Evolutionary conservation across 2,329 filamentous ascomycete species (phyloP), one percentile per base, ranked within the genome.

Genomic region (Epichloe aotearoae): DNA sequence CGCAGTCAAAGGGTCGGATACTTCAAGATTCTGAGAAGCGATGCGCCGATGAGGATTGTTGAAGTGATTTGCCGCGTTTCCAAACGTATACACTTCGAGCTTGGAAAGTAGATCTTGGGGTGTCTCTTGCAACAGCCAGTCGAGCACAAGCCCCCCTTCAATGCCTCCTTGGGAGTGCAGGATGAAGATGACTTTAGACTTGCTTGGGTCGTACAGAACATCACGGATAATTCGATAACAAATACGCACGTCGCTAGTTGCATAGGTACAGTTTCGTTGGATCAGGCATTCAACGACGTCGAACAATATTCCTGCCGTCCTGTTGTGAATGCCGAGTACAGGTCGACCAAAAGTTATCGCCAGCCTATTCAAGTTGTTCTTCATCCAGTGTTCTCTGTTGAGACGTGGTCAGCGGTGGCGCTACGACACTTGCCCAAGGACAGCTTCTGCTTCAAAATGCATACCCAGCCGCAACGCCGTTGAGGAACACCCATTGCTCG

Each of bases 401-500:
- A 14, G 20, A 45, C 26, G 8, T 14, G 39, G 47, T 49, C 30
- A 47, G 43, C 12, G 20, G n/a, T 41, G 1, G 11, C 20, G 11
- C 39, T 41, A 12, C 19, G 26, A 1, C 26, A 26, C 26, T 10
- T 30, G 1, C 26, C 3, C 19, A 1, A 10, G 39, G 17, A 2
- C n/a, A 20, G 11, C n/a, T 19, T 19, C 7, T 26, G 23, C 23
- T 26, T 26, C 23, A 41, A 19, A 41, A n/a, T 12, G 20, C 74
- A 53, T 66, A 82, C 78, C 75, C 77, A 36, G 75, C 74, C 10
- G 75, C 79, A 30, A 89, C 79, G 1, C 86, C 86, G 59, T 90
- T 90, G 49, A 90, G 65, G 61, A 86, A 90, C n/a, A 90, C 73
- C 86, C 86, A 91, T 59, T 82, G 76, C 66, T 90, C 86, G 49